Evolutionary conservation across 306 rosid genomes (phyloP), one percentile per base, ranked within the genome.

Genomic region (Luffa aegyptiaca): DNA sequence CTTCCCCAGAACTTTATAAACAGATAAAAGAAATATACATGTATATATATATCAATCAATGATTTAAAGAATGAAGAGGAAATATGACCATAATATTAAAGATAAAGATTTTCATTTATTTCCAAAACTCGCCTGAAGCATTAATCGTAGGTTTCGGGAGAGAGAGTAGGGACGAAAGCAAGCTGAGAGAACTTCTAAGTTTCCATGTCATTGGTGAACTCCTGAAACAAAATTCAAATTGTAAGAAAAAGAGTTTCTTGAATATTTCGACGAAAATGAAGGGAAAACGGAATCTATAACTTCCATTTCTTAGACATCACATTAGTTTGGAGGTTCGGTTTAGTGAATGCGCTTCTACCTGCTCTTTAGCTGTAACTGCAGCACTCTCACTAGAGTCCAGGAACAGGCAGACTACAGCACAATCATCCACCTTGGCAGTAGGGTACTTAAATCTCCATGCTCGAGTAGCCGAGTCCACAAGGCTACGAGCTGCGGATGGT

Each of bases 331-430:
- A 64, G 2, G 39, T 61, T 11, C 2, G 17, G 6, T 10, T 44
- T 69, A 18, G 26, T 14, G 44, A 58, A 57, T n/a, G 26, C 55
- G 14, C 55, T 62, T 37, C 80, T 76, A 58, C 80, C 69, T 76
- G 53, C 6, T 39, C 21, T 7, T 46, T 33, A n/a, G 75, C 33
- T 8, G 42, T 64, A 20, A 3, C 11, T 41, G 71, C 2, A 64
- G n/a, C 2, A 49, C 8, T 64, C 55, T 79, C 37, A 0, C 49
- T 35, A 10, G 90, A 63, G 83, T 85, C 68, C 82, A 93, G 88
- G 84, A 88, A 93, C 63, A 93, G 93, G 82, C 98, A 93, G 64
- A 93, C 93, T 75, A 84, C 98, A 26, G 97, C 87, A 74, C 98
- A 93, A 76, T 93, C 98, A 84, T 93, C 97, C 18, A 81, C 77